Conservation (phyloP, 768 basidiomycete species). For the Imleria badia region DNA sequence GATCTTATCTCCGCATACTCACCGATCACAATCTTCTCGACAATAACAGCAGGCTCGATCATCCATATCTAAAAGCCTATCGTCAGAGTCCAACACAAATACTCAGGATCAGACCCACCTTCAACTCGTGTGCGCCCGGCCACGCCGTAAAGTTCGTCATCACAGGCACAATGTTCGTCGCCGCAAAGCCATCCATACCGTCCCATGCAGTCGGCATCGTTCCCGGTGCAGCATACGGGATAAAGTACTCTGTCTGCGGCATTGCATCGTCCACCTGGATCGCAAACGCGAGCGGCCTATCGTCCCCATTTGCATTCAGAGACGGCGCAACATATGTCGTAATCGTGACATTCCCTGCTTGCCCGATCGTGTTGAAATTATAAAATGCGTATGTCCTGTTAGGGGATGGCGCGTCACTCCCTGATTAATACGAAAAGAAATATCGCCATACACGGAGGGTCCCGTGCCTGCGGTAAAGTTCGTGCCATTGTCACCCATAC, state of each 20-base stretch:
- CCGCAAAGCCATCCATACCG: neutral
- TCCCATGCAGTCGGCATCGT: neutral
- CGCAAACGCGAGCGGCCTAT: neutral
- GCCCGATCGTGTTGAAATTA: constrained; percentile 2
- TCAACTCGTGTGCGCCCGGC: neutral
- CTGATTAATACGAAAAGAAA: neutral
- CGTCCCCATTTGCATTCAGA: neutral
- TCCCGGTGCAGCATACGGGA: neutral
- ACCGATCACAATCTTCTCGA: neutral
- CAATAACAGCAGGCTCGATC: neutral
- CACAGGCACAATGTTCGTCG: neutral
- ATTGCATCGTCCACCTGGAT: neutral
- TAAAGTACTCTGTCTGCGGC: neutral
- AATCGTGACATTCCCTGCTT: neutral
- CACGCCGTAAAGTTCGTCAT: neutral
- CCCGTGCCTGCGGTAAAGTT: constrained; percentile 52
- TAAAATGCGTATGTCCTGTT: constrained; percentile 36
- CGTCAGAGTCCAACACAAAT: neutral
- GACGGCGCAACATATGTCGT: neutral
- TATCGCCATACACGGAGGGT: neutral
- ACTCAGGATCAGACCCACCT: neutral
- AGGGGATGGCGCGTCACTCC: neutral
- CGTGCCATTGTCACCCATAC: constrained; percentile 33
- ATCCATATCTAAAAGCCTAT: neutral
- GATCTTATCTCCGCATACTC: no score